These are phyloP conservation scores for Blastocystis sp. DNA, from an alignment of 352 stramenopile species.

Conservation along the genomic window DNA sequence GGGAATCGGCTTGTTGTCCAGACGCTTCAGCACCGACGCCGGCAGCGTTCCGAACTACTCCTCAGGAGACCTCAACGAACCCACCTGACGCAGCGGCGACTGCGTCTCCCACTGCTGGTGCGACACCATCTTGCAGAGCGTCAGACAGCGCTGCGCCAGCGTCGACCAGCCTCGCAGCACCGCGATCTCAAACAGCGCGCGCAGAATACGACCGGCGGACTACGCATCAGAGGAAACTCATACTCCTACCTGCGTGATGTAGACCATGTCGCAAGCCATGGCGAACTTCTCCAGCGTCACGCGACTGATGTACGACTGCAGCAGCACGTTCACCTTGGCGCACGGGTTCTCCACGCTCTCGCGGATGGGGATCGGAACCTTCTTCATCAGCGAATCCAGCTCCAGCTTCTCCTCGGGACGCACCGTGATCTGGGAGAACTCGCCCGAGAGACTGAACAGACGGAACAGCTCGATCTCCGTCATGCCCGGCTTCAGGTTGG, in stretches of 20 bases:
- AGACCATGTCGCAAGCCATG: conserved; percentile 92
- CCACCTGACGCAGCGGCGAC: conserved; percentile 90
- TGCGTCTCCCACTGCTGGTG: conserved; percentile 92
- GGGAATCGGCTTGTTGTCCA: conserved; percentile 95
- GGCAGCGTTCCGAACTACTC: conserved; percentile 67
- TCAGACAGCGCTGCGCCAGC: conserved; percentile 83
- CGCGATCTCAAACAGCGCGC: conserved; percentile 95
- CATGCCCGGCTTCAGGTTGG: conserved; percentile 95
- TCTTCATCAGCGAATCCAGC: conserved; percentile 85
- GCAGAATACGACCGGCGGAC: conserved; percentile 89
- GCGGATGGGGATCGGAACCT: conserved; percentile 95
- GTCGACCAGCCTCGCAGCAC: conserved; percentile 84
- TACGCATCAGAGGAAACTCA: background rate
- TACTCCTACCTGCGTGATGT: conserved; percentile 80
- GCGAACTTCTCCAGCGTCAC: conserved; percentile 93
- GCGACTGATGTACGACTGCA: conserved; percentile 96
- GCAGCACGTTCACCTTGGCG: conserved; percentile 94
- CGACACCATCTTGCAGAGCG: conserved; percentile 97
- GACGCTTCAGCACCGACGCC: conserved; percentile 83
- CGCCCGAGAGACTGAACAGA: conserved; percentile 92
- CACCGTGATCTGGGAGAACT: conserved; percentile 97
- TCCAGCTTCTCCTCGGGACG: conserved; percentile 95
- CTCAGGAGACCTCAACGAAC: conserved; percentile 56
- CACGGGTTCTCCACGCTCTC: conserved; percentile 76
- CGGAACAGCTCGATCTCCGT: conserved; percentile 97